Conservation (phyloP, 2,329 filamentous ascomycete genomes). For the Pochonia chlamydosporia region DNA sequence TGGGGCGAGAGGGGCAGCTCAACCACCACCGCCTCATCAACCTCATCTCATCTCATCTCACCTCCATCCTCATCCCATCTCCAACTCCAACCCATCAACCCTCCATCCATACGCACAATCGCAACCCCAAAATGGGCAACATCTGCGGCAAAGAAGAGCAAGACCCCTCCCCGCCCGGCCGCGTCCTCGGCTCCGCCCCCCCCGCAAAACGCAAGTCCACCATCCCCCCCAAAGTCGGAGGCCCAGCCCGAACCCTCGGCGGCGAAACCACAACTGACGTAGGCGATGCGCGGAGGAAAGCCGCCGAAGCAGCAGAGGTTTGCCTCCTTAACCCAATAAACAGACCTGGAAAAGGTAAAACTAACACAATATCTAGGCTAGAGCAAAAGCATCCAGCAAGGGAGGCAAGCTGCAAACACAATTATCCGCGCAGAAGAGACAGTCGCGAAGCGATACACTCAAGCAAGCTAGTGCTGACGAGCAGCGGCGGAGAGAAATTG, state of each 20-base stretch:
- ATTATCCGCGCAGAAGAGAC: slow-evolving; percentile 68
- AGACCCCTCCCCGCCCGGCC: slow-evolving; percentile 63
- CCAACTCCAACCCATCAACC: not conserved
- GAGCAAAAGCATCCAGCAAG: slow-evolving; percentile 54
- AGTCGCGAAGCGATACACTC: slow-evolving; percentile 63
- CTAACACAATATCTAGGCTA: slow-evolving; percentile 44
- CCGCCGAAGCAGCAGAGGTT: slow-evolving; percentile 82
- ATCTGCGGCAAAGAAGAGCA: slow-evolving; percentile 74
- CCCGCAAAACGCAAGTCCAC: slow-evolving; percentile 42
- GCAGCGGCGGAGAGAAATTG: slow-evolving; percentile 59
- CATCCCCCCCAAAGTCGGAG: slow-evolving; percentile 47
- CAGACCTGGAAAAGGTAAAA: not conserved
- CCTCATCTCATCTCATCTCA: not conserved
- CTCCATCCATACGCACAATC: no score
- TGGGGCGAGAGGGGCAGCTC: no score
- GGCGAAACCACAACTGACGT: slow-evolving; percentile 26
- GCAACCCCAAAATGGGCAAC: slow-evolving; percentile 64
- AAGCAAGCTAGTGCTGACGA: slow-evolving; percentile 64
- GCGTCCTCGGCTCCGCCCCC: slow-evolving; percentile 55
- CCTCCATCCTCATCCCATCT: not conserved
- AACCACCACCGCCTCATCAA: not conserved
- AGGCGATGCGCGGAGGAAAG: slow-evolving; percentile 59
- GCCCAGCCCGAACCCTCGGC: slow-evolving; percentile 59
- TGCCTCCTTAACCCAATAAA: slow-evolving; percentile 3
- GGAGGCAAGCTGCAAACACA: slow-evolving; percentile 64